Base-by-base conservation (phyloP, 208 protist species). In the Acanthamoeba sp. region DNA sequence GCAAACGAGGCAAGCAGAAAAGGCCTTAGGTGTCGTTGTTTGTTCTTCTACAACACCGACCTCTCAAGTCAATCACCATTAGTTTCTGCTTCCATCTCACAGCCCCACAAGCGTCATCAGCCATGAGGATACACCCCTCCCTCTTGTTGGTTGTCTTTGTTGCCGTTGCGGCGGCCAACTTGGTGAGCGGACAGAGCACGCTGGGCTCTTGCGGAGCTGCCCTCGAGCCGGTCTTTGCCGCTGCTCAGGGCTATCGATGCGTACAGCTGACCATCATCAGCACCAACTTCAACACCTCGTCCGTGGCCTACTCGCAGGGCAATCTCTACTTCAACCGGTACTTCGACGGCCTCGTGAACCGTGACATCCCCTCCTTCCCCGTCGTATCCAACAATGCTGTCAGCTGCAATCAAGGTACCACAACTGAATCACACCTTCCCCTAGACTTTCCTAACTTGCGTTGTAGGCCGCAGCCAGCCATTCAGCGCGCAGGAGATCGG, bases 281-380 rank as follows among this genome's bases (percentile, higher is more conserved):
- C 78, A 59, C 71, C 38, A 80, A 48, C 71, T 80, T 59, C 42
- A 36, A 59, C 38, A 59, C 42, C 27, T 32, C 78, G 78, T 0
- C 18, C 12, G 78, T 87, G 4, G 7, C 78, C 78, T 87, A 87
- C 24, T 42, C 78, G 16, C 78, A 87, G 32, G 78, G 78, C 78
- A 87, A 87, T 45, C 38, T 87, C n/a, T 87, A 87, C 45, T 87
- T 59, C 78, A 87, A 87, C 48, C 78, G 78, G 29, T 87, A 87
- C 78, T 87, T 50, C 36, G 45, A 87, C 22, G 78, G 78, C 14
- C 78, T 87, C 27, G 78, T 87, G 24, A 87, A 87, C 29, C 24
- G 27, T 14, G 45, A 87, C 78, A n/a, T 59, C 7, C 78, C 78
- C 42, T 87, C 78, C 45, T 87, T 87, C 78, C 45, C 78, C 10